These are phyloP conservation scores for Solanum chiquidenum DNA, from an alignment of 257 asterid species.

Conservation along the genomic window DNA sequence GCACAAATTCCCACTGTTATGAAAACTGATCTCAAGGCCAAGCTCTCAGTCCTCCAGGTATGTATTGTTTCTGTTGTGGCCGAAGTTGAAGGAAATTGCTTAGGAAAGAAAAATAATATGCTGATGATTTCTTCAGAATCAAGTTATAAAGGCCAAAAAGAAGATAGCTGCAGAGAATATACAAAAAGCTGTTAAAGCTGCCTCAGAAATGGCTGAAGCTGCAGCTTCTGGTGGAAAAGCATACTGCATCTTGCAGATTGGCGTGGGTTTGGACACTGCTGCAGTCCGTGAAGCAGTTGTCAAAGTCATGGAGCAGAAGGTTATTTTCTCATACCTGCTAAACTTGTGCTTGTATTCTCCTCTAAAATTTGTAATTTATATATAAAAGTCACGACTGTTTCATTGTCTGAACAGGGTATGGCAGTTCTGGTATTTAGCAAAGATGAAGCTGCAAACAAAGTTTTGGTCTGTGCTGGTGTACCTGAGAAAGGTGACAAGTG, in stretches of 20 bases:
- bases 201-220: constrained; percentile 55
- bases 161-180: constrained; percentile 75
- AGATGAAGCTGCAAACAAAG: constrained; percentile 69
- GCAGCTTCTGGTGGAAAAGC: constrained; percentile 69
- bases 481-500: constrained; percentile 60
- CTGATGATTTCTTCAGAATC: constrained; percentile 31
- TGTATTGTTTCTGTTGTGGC: not conserved
- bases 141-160: constrained; percentile 72
- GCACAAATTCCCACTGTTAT: constrained; percentile 69
- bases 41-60: constrained; percentile 80
- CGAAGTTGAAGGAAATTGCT: not conserved
- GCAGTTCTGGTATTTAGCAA: constrained; percentile 73
- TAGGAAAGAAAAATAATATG: not conserved
- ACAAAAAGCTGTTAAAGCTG: constrained; percentile 61
- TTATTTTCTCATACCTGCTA: constrained; percentile 7
- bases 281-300: constrained; percentile 99
- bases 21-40: constrained; percentile 80
- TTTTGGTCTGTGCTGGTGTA: constrained; percentile 94
- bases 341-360: not conserved
- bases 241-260: constrained; percentile 59
- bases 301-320: constrained; percentile 89
- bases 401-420: constrained; percentile 46
- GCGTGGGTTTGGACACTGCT: constrained; percentile 82
- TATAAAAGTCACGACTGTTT: not conserved
- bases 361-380: not conserved